Evolutionary conservation across 2,329 filamentous ascomycete species (phyloP), one percentile per base, ranked within the genome.

Genomic region (Dactylellina haptotyla): DNA sequence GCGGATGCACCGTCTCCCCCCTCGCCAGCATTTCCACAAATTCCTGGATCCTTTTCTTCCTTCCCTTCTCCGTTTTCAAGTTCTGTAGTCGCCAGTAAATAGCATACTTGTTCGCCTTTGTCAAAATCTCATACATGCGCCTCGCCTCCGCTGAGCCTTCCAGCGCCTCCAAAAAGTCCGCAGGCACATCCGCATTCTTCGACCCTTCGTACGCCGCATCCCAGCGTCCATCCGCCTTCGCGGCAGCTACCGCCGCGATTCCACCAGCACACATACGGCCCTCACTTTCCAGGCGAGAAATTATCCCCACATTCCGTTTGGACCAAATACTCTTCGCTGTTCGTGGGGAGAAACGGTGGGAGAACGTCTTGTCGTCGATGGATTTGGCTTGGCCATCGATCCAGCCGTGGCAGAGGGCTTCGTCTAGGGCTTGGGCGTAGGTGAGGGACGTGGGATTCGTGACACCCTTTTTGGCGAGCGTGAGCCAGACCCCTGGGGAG

Each of bases 271-370:
- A 80, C 83, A 89, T 87, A 0, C 83, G 81, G 0, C 83, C 84
- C 6, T 83, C 79, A 0, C 79, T 78, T 0, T 81, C 79, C 2
- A 89, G 79, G 3, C 76, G 77, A 0, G 80, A 81, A 4, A 87
- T 82, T 14, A 85, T 84, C 8, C 80, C 80, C 1, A 88, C 85
- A 76, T 89, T 89, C 43, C 86, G 84, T 70, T 84, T 82, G 1
- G 86, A 88, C 87, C 87, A 89, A 4, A 85, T 77, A 76, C 85
- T 87, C 32, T 82, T 83, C 28, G 81, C 78, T 2, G 84, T 83
- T 3, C 87, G 85, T 1, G 86, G 87, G 0, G 86, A 87, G 80
- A 87, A 88, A 6, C 86, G 83, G 76, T 86, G 85, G 0, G 85
- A 77, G 78, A 85, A 88, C 75, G 82, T 83, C 2, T 79, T 76